A percentile compares a stretch with the other conserved stretches of the same genome.
phyloP scores from a whole-genome alignment of 75 land plant genomes.

The Pinus taeda region DNA sequence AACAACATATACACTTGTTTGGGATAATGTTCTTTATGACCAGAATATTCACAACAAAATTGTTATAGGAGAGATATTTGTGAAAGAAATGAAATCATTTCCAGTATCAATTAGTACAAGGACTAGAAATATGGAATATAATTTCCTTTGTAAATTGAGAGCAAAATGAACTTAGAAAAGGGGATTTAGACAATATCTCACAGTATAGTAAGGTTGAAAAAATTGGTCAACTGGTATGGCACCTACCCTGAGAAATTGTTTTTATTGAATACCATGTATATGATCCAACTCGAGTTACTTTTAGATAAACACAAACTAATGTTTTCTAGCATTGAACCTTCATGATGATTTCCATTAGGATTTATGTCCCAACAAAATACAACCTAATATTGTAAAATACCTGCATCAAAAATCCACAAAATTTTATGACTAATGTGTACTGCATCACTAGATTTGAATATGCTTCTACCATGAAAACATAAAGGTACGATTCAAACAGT shows the following conservation, averaged over 20 bases:
- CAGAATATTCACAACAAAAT: constrained; percentile 77
- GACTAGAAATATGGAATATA: not conserved
- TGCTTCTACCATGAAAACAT: too few species aligned
- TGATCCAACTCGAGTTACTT: not conserved
- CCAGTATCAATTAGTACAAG: not conserved
- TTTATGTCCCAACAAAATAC: constrained; percentile 45
- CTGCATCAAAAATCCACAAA: not conserved
- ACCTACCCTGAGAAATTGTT: constrained; percentile 81
- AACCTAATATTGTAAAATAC: not conserved
- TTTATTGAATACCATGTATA: constrained; percentile 57
- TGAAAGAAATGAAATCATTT: not conserved
- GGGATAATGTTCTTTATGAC: constrained; percentile 58
- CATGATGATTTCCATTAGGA: constrained; percentile 76
- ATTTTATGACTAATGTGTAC: not conserved
- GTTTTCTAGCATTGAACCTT: constrained; percentile 85
- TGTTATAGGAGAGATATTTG: constrained; percentile 90
- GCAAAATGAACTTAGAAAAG: not conserved
- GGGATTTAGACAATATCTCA: constrained; percentile 42
- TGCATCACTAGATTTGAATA: too few species aligned
- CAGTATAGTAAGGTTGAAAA: constrained; percentile 88
- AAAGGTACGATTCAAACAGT: too few species aligned
- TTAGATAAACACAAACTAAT: constrained; percentile 61
- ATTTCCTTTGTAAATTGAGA: not conserved
- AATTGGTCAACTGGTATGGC: constrained; percentile 51
- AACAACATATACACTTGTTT: too few species aligned